These are phyloP conservation scores for Erythrophleum fordii DNA, from an alignment of 306 rosid genomes.

Conservation along the genomic window DNA sequence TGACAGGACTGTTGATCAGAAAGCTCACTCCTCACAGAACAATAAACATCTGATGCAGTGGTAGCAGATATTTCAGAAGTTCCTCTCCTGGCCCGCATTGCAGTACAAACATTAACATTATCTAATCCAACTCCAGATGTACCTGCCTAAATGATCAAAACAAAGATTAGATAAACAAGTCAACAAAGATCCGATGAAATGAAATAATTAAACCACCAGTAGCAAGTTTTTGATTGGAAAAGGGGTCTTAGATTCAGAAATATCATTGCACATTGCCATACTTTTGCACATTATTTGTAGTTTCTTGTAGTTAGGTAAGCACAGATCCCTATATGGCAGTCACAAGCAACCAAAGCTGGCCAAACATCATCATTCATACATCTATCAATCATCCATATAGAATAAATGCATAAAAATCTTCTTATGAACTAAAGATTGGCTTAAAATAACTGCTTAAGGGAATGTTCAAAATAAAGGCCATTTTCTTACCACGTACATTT, in stretches of 20 bases:
- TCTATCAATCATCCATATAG: neutral
- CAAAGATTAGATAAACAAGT: constrained; percentile 38
- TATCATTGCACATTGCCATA: neutral
- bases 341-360: constrained; percentile 15
- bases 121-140: constrained; percentile 52
- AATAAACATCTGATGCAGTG: constrained; percentile 62
- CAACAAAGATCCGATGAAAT: constrained; percentile 12
- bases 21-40: constrained; percentile 61
- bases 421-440: constrained; percentile 14
- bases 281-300: constrained; percentile 4
- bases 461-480: neutral
- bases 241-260: neutral
- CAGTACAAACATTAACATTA: constrained; percentile 42
- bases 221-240: constrained; percentile 16
- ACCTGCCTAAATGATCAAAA: constrained; percentile 57
- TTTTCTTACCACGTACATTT: neutral
- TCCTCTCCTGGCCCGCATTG: constrained; percentile 54
- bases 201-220: constrained; percentile 22
- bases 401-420: constrained; percentile 14
- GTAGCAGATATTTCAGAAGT: constrained; percentile 63
- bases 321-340: constrained; percentile 10
- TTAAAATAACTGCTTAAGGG: constrained; percentile 11
- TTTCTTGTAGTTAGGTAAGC: neutral
- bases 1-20: constrained; percentile 65
- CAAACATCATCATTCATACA: constrained; percentile 12